Percentiles rank a stretch among this genome's conserved stretches.
phyloP scores from a whole-genome alignment of 2,329 filamentous ascomycete species.

The Neoscytalidium dimidiatum region DNA sequence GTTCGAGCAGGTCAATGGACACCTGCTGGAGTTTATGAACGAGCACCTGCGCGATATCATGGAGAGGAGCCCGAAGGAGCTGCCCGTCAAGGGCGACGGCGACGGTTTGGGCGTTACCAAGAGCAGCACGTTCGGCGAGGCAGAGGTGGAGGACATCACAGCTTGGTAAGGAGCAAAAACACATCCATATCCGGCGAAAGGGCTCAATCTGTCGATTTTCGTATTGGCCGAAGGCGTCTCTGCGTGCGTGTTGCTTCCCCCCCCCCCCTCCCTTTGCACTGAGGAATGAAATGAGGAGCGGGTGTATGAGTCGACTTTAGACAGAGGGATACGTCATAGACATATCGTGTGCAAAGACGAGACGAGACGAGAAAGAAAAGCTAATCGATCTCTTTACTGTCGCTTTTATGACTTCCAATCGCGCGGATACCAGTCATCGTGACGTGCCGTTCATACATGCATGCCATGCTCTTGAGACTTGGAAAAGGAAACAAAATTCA shows the following conservation, averaged over 20 bases:
- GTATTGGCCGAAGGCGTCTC: too few species aligned
- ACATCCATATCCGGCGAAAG: neutral
- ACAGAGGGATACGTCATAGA: neutral
- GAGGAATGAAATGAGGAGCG: neutral
- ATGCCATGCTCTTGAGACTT: neutral
- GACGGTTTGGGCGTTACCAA: slow-evolving; percentile 69
- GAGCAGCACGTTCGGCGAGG: slow-evolving; percentile 91
- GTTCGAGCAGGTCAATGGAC: slow-evolving; percentile 93
- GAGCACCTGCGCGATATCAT: slow-evolving; percentile 88
- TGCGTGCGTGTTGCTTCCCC: neutral
- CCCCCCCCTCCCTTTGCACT: neutral
- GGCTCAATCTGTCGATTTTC: neutral
- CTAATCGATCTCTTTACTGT: neutral
- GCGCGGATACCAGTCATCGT: too few species aligned
- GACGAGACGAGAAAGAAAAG: neutral
- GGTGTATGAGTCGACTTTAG: neutral
- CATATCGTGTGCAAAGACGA: neutral
- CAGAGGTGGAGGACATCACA: slow-evolving; percentile 94
- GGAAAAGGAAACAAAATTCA: neutral
- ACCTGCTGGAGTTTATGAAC: slow-evolving; percentile 80
- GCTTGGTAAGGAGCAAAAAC: slow-evolving; percentile 67
- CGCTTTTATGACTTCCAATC: neutral
- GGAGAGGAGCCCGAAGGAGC: slow-evolving; percentile 51
- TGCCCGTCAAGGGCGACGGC: slow-evolving; percentile 26
- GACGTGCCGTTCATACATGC: neutral